phyloP scores from a whole-genome alignment of 805 yeast genomes.

The Pichia kluyveri region DNA sequence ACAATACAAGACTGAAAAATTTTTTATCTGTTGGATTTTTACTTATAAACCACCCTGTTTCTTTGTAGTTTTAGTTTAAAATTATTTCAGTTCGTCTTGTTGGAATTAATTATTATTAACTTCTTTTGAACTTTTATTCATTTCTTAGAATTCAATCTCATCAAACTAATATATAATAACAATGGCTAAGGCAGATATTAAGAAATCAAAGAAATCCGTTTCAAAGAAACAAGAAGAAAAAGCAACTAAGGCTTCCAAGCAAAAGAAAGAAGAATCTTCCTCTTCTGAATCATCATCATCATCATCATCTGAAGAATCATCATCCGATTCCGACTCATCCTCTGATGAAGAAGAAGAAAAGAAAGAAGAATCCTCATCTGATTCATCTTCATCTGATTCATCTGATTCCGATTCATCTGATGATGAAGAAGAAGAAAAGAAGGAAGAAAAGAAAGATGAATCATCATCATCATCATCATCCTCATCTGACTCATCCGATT shows the following conservation, averaged over 20 bases:
- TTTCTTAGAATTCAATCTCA: background rate
- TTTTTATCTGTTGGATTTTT: background rate
- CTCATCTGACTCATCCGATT: conserved; percentile 12
- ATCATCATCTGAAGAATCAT: conserved; percentile 12
- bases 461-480: conserved; percentile 15
- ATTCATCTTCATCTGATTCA: conserved; percentile 23
- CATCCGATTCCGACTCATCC: conserved; percentile 19
- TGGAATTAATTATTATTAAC: no score
- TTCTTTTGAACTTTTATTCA: background rate
- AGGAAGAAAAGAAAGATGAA: conserved; percentile 23
- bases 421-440: conserved; percentile 9
- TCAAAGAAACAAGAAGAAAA: conserved; percentile 16
- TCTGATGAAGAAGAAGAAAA: conserved; percentile 12
- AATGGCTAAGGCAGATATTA: conserved; percentile 24
- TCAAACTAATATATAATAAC: background rate
- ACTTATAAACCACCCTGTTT: background rate
- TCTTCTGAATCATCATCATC: conserved; percentile 19
- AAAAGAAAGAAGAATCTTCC: conserved; percentile 17
- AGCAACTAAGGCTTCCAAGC: conserved; percentile 20
- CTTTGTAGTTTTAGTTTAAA: background rate
- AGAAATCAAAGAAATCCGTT: conserved; percentile 19
- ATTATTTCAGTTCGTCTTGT: background rate
- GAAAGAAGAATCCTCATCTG: conserved; percentile 18
- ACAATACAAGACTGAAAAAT: background rate
- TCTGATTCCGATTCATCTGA: conserved; percentile 17